Conservation (phyloP, 345 rosid species). For the Moricandia arvensis region DNA sequence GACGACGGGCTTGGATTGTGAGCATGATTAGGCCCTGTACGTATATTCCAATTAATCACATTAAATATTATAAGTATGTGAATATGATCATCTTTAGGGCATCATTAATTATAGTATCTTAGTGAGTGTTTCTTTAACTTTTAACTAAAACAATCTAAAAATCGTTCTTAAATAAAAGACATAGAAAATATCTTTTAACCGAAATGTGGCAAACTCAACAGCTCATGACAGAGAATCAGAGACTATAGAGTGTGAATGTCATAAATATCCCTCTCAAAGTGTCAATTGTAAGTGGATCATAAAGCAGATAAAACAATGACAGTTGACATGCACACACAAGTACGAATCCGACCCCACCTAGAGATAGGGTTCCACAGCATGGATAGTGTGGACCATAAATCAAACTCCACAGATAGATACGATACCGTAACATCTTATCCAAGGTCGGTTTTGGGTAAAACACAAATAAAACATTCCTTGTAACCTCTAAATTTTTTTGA, state of each 20-base stretch:
- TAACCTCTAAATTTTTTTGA: no score
- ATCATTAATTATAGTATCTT: no score
- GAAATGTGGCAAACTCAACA: not conserved
- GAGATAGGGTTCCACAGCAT: not conserved
- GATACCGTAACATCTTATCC: not conserved
- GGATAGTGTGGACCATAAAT: not conserved
- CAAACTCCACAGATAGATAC: not conserved
- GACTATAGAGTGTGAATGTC: not conserved
- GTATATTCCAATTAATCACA: not conserved
- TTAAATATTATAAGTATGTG: not conserved
- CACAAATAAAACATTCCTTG: no score
- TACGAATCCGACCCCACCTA: not conserved
- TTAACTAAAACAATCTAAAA: no score
- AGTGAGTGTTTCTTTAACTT: no score
- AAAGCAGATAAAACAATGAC: constrained; percentile 6
- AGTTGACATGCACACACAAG: constrained; percentile 16
- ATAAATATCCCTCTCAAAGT: constrained; percentile 16
- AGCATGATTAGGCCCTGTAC: constrained; percentile 28
- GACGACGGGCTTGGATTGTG: constrained; percentile 63
- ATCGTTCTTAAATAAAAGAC: no score
- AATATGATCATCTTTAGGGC: not conserved
- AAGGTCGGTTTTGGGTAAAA: no score
- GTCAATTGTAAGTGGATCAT: not conserved
- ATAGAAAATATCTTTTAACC: no score
- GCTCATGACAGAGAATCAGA: not conserved